Evolutionary conservation across 352 stramenopile genomes (phyloP), one percentile per base, ranked within the genome.

Genomic region (Phytophthora sp.): DNA sequence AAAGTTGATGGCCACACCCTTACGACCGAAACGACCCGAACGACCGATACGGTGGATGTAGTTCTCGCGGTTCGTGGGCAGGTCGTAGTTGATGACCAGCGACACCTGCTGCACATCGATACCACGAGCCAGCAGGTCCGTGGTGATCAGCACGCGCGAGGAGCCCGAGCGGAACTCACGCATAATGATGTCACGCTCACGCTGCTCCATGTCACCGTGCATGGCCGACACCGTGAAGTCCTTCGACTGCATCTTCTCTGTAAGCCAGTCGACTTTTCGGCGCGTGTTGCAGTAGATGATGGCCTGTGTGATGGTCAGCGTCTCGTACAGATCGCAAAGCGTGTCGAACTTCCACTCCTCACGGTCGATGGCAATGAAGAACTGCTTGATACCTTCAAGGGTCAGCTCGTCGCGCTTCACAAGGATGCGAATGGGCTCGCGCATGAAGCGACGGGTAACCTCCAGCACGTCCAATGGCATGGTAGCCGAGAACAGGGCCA

Each of bases 1-100:
- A 79, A 99, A 99, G 94, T 99, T 99, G 86, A 99, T 99, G 56
- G 97, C 97, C 48, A 99, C 97, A 94, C 98, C 98, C 91, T 99
- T 99, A 89, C 97, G 92, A 78, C 98, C 98, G 79, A 99, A 99
- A 90, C 98, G 97, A 77, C 98, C 98, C 57, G 92, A 99, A 77
- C 98, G 97, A 94, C 98, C 98, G 79, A 99, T 99, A 89, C 98
- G 96, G 81, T 99, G 98, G 64, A 99, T 99, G 89, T 99, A 99
- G 82, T 99, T 99, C 84, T 99, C 98, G 74, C 98, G 94, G 88
- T 99, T 99, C 23, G 96, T 99, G 41, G 98, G 98, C 60, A 99
- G 83, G 76, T 99, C 97, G 85, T 99, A 99, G 94, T 99, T 99
- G 80, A 99, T 99, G 45, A 98, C 95, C 48, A 98, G 84, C 69